Conservation (phyloP, 1,139 yeast species). For the Zygoascus meyerae region DNA sequence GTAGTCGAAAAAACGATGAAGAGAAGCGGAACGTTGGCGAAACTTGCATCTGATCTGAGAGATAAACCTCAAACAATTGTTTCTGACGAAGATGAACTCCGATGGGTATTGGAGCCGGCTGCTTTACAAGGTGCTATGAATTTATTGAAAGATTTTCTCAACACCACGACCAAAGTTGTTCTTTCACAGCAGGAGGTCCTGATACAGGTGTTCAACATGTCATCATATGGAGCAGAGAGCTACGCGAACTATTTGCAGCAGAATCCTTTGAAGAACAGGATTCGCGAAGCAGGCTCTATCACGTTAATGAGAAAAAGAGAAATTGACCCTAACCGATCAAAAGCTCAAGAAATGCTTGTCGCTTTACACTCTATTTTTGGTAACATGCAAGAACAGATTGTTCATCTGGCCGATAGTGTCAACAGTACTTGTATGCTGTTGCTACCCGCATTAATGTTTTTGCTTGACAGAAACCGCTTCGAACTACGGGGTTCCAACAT, state of each 20-base stretch:
- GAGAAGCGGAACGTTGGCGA: conserved; percentile 31
- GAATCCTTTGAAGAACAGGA: conserved; percentile 34
- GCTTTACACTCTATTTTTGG: conserved; percentile 55
- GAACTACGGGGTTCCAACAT: conserved; percentile 50
- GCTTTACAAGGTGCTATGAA: conserved; percentile 17
- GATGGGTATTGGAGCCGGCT: conserved; percentile 23
- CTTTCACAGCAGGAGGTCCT: conserved; percentile 62
- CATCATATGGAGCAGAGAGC: conserved; percentile 42
- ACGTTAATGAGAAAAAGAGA: conserved; percentile 28
- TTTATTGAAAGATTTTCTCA: conserved; percentile 25
- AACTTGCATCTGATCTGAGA: conserved; percentile 12
- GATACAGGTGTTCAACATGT: conserved; percentile 60
- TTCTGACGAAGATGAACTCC: conserved; percentile 8
- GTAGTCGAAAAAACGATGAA: conserved; percentile 24
- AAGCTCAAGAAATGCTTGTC: conserved; percentile 49
- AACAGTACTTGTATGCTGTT: conserved; percentile 37
- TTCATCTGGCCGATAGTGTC: conserved; percentile 34
- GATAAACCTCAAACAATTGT: not conserved
- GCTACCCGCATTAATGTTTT: conserved; percentile 40
- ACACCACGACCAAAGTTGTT: conserved; percentile 38
- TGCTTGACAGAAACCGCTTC: conserved; percentile 37
- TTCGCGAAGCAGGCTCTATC: conserved; percentile 30
- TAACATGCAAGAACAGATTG: conserved; percentile 42
- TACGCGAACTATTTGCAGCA: conserved; percentile 46
- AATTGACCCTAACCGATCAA: conserved; percentile 48